These are phyloP conservation scores for Wickerhamomyces sp. DNA, from an alignment of 1,139 yeast genomes.

Conservation along the genomic window DNA sequence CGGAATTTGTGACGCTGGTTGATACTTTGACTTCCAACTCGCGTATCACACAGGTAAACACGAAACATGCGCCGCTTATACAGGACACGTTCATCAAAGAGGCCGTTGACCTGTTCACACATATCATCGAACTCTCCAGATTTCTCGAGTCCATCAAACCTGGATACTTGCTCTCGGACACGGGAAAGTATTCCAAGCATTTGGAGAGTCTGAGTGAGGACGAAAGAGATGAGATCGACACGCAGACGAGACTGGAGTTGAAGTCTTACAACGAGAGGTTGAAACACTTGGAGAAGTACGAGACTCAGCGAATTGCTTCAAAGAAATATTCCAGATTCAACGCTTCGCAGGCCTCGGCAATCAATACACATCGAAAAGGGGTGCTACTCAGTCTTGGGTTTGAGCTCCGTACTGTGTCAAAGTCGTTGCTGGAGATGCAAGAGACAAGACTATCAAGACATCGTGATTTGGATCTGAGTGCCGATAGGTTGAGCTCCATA, in stretches of 20 bases:
- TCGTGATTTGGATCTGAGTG: constrained; percentile 19
- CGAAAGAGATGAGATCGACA: constrained; percentile 52
- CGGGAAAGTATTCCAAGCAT: constrained; percentile 3
- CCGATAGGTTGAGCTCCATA: constrained; percentile 7
- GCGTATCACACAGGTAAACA: too few relatives aligned
- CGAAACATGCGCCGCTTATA: too few relatives aligned
- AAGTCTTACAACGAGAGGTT: constrained; percentile 48
- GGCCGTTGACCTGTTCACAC: constrained; percentile 35
- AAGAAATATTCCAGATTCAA: constrained; percentile 15
- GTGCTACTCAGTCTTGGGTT: constrained; percentile 36
- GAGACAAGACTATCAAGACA: constrained; percentile 38
- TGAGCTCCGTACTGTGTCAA: constrained; percentile 32
- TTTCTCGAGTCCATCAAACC: constrained; percentile 38
- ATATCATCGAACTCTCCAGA: constrained; percentile 34
- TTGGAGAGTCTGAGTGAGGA: constrained; percentile 30
- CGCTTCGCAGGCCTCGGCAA: constrained; percentile 23
- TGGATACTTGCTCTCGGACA: constrained; percentile 35
- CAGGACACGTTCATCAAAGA: constrained; percentile 52
- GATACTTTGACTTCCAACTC: too few relatives aligned
- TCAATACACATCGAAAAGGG: constrained; percentile 26
- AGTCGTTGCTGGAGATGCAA: constrained; percentile 38
- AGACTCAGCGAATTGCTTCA: constrained; percentile 35
- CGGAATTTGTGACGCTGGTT: too few relatives aligned
- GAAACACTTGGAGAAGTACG: constrained; percentile 46
- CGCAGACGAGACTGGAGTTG: constrained; percentile 45